A percentile compares a stretch with the other conserved stretches of the same genome.
Conservation (phyloP, 2,329 filamentous ascomycete genomes). For the Talaromyces sp. region DNA sequence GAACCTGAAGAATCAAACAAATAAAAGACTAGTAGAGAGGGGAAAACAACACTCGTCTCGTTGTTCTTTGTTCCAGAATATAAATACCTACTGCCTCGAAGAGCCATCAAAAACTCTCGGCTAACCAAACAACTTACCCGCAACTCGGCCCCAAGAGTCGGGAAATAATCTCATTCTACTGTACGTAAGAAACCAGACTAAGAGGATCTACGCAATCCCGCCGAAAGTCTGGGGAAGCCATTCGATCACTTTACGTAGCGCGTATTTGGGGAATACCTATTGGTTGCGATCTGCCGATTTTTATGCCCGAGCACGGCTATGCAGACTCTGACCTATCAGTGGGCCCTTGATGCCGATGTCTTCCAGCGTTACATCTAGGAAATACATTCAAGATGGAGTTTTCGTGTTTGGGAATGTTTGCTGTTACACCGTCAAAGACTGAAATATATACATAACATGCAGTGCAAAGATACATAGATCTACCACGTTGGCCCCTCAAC, state of each 20-base stretch:
- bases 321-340: neutral
- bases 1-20: no score
- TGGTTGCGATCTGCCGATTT: neutral
- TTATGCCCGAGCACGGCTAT: neutral
- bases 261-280: no score
- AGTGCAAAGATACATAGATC: neutral
- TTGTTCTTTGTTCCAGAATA: no score
- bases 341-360: no score
- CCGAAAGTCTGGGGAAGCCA: neutral
- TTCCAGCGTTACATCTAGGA: no score
- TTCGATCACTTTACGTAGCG: no score
- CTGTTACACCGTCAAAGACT: no score
- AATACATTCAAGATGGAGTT: no score
- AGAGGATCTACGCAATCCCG: neutral
- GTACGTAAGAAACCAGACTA: no score
- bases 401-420: no score
- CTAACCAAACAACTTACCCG: neutral
- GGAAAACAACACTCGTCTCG: no score
- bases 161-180: neutral
- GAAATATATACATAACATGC: neutral
- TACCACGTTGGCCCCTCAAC: slow-evolving; percentile 34
- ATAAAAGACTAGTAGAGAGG: no score
- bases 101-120: neutral
- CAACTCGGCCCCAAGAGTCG: neutral
- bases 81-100: neutral